Percentiles rank a stretch among this genome's conserved stretches.
Evolutionary conservation across 2,329 filamentous ascomycete species (phyloP).

Genomic region (Fusarium anguioides): DNA sequence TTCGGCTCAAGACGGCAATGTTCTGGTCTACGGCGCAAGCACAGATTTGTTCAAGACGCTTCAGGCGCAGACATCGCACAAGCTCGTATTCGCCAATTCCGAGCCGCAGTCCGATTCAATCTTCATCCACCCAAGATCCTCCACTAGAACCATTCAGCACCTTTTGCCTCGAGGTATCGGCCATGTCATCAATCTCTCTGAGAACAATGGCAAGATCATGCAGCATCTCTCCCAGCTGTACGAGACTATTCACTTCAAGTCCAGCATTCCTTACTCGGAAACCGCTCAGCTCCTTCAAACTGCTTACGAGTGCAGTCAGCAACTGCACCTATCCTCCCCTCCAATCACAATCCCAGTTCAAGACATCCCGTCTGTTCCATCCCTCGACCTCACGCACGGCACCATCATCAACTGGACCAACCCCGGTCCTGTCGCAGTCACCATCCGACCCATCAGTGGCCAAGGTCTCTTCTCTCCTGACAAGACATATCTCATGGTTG

Average conservation of each 20-base stretch:
- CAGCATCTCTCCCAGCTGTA: neutral
- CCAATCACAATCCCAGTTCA: neutral
- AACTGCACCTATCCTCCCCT: neutral
- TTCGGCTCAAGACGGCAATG: neutral
- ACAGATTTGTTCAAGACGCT: neutral
- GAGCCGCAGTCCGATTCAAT: neutral
- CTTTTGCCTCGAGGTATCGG: neutral
- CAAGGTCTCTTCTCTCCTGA: neutral
- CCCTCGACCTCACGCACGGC: neutral
- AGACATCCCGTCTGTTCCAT: neutral
- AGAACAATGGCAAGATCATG: neutral
- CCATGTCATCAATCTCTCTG: neutral
- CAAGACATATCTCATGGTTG: constrained; percentile 3
- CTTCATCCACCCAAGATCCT: neutral
- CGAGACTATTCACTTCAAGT: neutral
- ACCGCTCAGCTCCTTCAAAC: neutral
- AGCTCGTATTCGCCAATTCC: neutral
- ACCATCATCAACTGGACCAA: neutral
- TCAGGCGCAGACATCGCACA: neutral
- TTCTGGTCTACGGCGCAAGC: neutral
- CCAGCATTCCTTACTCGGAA: neutral
- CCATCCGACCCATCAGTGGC: neutral
- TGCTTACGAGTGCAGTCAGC: too few species aligned
- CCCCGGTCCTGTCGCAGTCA: neutral
- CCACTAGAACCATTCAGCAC: neutral